Percentiles rank a stretch among this genome's conserved stretches.
Evolutionary conservation across 2,329 filamentous ascomycete species (phyloP).

Genomic region (Penicillium sp.): DNA sequence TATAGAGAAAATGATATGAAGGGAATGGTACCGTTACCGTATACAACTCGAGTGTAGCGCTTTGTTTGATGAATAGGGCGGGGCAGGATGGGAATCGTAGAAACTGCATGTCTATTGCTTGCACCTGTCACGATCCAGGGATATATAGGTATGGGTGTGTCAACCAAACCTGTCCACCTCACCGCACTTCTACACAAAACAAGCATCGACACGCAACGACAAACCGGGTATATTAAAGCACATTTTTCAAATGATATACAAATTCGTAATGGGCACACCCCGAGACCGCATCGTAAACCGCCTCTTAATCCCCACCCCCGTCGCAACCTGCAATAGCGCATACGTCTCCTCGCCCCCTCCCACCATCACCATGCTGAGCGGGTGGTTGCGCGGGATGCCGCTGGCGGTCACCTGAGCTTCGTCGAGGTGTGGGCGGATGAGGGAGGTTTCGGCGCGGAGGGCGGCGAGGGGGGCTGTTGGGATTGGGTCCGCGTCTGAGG

Average conservation of each 20-base stretch:
- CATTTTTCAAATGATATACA: slow-evolving; percentile 62
- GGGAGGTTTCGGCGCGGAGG: slow-evolving; percentile 39
- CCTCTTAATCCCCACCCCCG: slow-evolving; percentile 72
- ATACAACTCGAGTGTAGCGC: too few relatives aligned
- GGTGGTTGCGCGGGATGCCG: slow-evolving; percentile 69
- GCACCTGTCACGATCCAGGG: neutral
- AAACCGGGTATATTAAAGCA: slow-evolving; percentile 19
- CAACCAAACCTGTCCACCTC: neutral
- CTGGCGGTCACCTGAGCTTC: slow-evolving; percentile 69
- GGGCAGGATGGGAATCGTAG: neutral
- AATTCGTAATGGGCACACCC: slow-evolving; percentile 75
- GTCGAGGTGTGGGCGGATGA: slow-evolving; percentile 73
- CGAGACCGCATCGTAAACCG: slow-evolving; percentile 80
- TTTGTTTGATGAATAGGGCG: neutral
- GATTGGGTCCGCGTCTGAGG: slow-evolving; percentile 1
- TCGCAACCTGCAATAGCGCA: slow-evolving; percentile 62
- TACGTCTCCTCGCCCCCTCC: slow-evolving; percentile 69
- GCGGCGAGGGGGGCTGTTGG: slow-evolving; percentile 41
- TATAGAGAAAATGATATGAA: neutral
- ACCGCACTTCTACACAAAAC: too few relatives aligned
- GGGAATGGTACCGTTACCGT: too few relatives aligned
- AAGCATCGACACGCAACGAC: neutral
- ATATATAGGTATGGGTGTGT: neutral
- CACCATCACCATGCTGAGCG: slow-evolving; percentile 82
- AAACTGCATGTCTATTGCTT: neutral